Evolutionary conservation across 352 stramenopile species (phyloP), one percentile per base, ranked within the genome.

Genomic region (Chrysophaeum taylorii): DNA sequence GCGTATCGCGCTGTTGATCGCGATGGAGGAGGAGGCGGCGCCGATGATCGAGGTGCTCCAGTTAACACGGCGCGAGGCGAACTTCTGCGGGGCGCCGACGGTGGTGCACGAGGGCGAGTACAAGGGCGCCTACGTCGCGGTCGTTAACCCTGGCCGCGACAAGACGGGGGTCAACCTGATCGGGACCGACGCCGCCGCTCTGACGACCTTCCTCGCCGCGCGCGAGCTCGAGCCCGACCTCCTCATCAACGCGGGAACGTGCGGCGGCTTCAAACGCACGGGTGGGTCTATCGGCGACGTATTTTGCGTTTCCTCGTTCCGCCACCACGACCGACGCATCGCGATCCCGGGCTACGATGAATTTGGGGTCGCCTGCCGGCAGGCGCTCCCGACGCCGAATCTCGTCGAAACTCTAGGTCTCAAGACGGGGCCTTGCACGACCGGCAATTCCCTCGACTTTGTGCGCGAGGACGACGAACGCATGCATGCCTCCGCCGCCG

Each of bases 311-410:
- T 82, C 79, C 2, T 75, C 72, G 16, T 80, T 84, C 29, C 79
- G 79, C 18, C 79, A 87, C 76, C 83, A 89, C 70, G 83, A 89
- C 79, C 79, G 83, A 21, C 78, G 83, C 21, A 87, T 89, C 68
- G 76, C 78, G 25, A 85, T 86, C 71, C 82, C 83, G 16, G 73
- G 61, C 23, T 89, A 85, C 78, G 70, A 74, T 37, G 35, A 66
- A 14, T 87, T 85, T 50, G 82, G 83, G 0, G 74, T 87, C 68
- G 82, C 82, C 33, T 9, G 27, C 2, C 57, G 33, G 33, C 1
- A 15, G 31, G 35, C 57, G 31, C 73, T 85, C 60, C 78, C 82
- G 14, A 69, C 52, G 41, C 60, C 69, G 33, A 21, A 14, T 12
- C 45, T 68, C 12, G 68, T 72, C 4, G 29, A 39, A 12, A 53